Evolutionary conservation across 2,329 filamentous ascomycete genomes (phyloP), one percentile per base, ranked within the genome.

Genomic region (Didymella sp.): DNA sequence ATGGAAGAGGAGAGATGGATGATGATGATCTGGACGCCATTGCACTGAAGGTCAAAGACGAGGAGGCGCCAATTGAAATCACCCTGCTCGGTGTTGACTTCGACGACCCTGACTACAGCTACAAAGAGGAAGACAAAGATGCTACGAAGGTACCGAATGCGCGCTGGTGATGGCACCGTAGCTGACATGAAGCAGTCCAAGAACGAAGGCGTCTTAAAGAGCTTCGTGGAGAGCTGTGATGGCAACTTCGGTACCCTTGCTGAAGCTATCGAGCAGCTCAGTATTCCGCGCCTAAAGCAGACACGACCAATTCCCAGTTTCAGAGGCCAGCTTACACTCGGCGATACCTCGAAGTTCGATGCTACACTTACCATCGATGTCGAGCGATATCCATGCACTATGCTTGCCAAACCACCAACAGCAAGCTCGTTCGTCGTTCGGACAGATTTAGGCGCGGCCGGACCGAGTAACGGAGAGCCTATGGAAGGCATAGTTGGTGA

Each of bases 91-190:
- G 95, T 13, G 86, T 96, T 17, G 95, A 99, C 73, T 98, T 99
- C 75, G 92, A 99, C 72, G 92, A 97, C 73, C 73, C 86, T 1
- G 92, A 96, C 2, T 96, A 89, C 71, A 93, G 93, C 38, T 90
- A 91, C 72, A 96, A 96, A 74, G 94, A 98, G 77, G 92, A 97
- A 74, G 85, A 90, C 62, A 99, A 99, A 73, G 79, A 88, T 17
- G 63, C 74, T 0, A 73, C 76, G 48, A 98, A 98, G 82, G 87
- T 89, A 69, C 50, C 3, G 7, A 15, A 3, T 2, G 30, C 15
- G 6, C 47, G 31, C 30, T 28, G 30, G 5, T 13, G 21, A 17
- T 15, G 31, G 13, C 28, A 15, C 17, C 28, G 13, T n/a, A 51
- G 42, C 71, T 71, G 28, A 73, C 25, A 41, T 13, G 4, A 19